Conservation (phyloP, 108 stramenopile species). For the Cyclotella baltica region DNA sequence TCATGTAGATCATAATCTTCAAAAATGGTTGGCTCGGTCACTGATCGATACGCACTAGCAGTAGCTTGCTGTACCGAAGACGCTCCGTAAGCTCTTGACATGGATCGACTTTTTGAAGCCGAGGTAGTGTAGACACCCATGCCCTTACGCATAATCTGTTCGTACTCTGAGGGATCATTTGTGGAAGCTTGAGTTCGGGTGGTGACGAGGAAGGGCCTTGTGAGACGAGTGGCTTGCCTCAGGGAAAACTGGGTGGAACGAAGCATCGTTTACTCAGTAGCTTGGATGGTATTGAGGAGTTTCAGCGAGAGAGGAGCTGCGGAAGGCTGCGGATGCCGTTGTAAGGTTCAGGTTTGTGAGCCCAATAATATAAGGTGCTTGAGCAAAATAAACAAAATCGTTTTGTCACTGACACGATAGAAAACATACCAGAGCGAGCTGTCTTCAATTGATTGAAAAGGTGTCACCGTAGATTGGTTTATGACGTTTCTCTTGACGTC, state of each 20-base stretch:
- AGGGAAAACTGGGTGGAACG: not conserved
- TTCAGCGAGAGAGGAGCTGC: not conserved
- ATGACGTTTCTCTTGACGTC: too few relatives aligned
- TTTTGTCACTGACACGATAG: not conserved
- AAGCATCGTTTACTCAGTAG: not conserved
- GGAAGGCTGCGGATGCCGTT: not conserved
- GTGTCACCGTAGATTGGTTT: too few relatives aligned
- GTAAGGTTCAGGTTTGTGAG: not conserved
- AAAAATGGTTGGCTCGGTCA: not conserved
- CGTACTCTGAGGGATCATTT: slow-evolving; percentile 6
- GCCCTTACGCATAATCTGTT: slow-evolving; percentile 26
- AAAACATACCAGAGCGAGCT: not conserved
- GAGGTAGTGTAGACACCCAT: not conserved
- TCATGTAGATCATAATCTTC: slow-evolving; percentile 23
- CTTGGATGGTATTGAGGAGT: too few relatives aligned
- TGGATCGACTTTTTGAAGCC: not conserved
- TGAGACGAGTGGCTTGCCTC: not conserved
- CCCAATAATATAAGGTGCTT: not conserved
- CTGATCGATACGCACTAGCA: slow-evolving; percentile 4
- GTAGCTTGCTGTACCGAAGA: not conserved
- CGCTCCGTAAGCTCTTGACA: slow-evolving; percentile 5
- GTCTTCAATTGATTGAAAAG: not conserved
- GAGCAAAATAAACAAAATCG: not conserved
- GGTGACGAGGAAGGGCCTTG: not conserved
- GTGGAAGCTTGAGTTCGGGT: not conserved